phyloP scores from a whole-genome alignment of 129 eudicot genomes.

The Helichrysum umbraculigerum region DNA sequence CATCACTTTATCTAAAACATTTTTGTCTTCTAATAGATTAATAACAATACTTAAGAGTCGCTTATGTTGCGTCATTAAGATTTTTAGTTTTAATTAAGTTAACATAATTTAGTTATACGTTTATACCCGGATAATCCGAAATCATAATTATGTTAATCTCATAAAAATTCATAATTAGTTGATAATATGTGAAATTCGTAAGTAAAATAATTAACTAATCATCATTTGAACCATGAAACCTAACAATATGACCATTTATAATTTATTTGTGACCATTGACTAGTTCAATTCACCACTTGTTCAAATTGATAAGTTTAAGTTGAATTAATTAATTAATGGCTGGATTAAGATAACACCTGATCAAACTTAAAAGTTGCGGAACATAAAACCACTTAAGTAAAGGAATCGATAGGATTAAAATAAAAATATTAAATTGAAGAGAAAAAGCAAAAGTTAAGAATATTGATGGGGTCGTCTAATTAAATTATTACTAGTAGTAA shows the following conservation, averaged over 20 bases:
- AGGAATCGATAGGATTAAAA: conserved; percentile 21
- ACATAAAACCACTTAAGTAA: conserved; percentile 31
- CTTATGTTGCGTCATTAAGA: not conserved
- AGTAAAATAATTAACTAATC: not conserved
- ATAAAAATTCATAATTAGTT: not conserved
- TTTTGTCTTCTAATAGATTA: not conserved
- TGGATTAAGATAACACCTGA: conserved; percentile 9
- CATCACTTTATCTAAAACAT: not conserved
- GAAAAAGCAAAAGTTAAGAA: conserved; percentile 39
- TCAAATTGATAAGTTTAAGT: not conserved
- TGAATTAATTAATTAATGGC: not conserved
- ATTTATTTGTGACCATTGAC: not conserved
- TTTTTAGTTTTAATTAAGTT: too few species aligned
- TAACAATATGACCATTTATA: too few species aligned
- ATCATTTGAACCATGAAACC: too few species aligned
- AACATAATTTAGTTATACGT: not conserved
- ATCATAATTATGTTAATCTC: not conserved
- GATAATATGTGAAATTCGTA: not conserved
- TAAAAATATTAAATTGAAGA: conserved; percentile 21
- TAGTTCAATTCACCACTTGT: not conserved
- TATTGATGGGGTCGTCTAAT: conserved; percentile 32
- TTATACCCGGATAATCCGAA: not conserved
- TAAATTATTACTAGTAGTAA: not conserved
- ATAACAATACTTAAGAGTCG: too few species aligned
- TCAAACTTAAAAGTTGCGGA: not conserved